Evolutionary conservation across 495 filamentous ascomycete genomes (phyloP).

Genomic region (Penicillium chermesinum): DNA sequence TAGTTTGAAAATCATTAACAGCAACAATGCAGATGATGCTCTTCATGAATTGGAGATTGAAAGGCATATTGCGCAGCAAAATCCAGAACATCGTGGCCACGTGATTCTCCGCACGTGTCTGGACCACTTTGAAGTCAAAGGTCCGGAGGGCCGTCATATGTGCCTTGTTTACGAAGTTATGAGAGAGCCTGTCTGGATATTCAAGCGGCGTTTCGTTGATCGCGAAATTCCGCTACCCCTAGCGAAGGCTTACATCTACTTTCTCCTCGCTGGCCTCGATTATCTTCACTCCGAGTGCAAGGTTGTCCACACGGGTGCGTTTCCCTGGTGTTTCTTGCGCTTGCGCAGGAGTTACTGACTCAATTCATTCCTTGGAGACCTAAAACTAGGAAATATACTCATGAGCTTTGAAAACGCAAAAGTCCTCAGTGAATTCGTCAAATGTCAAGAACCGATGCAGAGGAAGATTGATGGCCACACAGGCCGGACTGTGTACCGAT

Average conservation of each 20-base stretch:
- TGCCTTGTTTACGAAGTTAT: constrained; percentile 35
- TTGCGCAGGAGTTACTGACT: neutral
- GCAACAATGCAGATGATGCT: constrained; percentile 7
- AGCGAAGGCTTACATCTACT: constrained; percentile 24
- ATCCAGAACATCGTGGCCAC: constrained; percentile 20
- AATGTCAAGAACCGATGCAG: no score
- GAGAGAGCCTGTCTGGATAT: constrained; percentile 25
- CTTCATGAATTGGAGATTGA: constrained; percentile 25
- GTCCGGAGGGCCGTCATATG: constrained; percentile 26
- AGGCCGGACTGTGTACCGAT: constrained; percentile 23
- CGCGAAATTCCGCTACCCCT: constrained; percentile 17
- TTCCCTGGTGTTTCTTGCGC: neutral
- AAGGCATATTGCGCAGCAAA: constrained; percentile 14
- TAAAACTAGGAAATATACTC: no score
- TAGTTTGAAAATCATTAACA: constrained; percentile 29
- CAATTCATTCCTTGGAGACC: constrained; percentile 23
- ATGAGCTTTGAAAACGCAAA: constrained; percentile 39
- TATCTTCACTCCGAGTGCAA: constrained; percentile 35
- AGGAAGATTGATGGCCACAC: neutral
- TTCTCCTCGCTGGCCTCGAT: constrained; percentile 33
- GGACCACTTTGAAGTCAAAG: constrained; percentile 20
- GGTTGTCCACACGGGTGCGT: constrained; percentile 31
- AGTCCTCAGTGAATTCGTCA: no score
- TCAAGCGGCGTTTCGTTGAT: constrained; percentile 22
- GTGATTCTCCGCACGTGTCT: constrained; percentile 10